Evolutionary conservation across 352 stramenopile species (phyloP).

Genomic region (Phytophthora pinifolia): DNA sequence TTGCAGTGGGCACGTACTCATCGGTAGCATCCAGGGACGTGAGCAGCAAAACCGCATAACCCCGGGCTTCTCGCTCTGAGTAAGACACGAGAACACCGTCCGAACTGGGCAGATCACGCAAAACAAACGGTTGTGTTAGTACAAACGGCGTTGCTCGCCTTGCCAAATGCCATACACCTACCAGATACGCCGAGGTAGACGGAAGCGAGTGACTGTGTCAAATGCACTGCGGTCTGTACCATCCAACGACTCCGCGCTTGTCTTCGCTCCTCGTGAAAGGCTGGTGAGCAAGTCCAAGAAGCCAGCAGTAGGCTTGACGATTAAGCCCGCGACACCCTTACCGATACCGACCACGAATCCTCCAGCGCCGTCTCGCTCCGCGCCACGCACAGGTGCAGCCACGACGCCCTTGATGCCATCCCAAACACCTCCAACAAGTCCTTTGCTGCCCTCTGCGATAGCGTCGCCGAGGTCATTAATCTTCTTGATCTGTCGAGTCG

Average conservation of each 20-base stretch:
- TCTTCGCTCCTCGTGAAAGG: slow-evolving; percentile 79
- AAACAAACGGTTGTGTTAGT: slow-evolving; percentile 4
- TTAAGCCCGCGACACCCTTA: slow-evolving; percentile 78
- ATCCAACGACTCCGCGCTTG: slow-evolving; percentile 78
- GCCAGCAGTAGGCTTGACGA: slow-evolving; percentile 81
- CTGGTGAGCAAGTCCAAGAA: slow-evolving; percentile 85
- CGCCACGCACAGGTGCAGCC: slow-evolving; percentile 71
- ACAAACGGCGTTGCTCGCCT: background rate
- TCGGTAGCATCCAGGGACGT: slow-evolving; percentile 76
- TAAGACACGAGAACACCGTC: slow-evolving; percentile 83
- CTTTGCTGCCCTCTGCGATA: slow-evolving; percentile 82
- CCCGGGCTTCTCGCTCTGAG: slow-evolving; percentile 73
- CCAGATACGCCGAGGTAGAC: slow-evolving; percentile 75
- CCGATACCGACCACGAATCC: slow-evolving; percentile 86
- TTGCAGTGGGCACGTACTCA: slow-evolving; percentile 50
- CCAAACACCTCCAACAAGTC: slow-evolving; percentile 77
- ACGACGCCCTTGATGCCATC: slow-evolving; percentile 84
- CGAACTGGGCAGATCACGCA: slow-evolving; percentile 36
- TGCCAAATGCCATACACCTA: slow-evolving; percentile 27
- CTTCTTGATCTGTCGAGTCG: slow-evolving; percentile 70
- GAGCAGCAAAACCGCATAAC: slow-evolving; percentile 75
- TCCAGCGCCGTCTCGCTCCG: slow-evolving; percentile 70
- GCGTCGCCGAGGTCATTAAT: slow-evolving; percentile 80
- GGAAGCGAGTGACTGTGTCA: slow-evolving; percentile 58
- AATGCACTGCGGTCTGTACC: slow-evolving; percentile 45